Evolutionary conservation across 2,329 filamentous ascomycete species (phyloP), one percentile per base, ranked within the genome.

Genomic region (Verticillium isaacii): DNA sequence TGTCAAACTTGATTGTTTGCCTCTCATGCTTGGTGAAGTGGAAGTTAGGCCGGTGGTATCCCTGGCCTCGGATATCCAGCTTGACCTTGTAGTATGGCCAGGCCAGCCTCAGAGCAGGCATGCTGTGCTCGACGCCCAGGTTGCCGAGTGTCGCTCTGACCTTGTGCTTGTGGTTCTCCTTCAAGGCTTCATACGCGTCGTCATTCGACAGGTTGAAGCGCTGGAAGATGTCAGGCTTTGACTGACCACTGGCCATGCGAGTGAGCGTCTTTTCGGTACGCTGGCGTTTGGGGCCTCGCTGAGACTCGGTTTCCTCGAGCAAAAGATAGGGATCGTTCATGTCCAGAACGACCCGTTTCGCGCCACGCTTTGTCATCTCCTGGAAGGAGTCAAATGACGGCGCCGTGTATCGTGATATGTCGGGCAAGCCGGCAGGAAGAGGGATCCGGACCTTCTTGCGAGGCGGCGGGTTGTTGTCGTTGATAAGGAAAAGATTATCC

Each of bases 161-260:
- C 76, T 97, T 98, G 82, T 92, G 93, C 77, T 96, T 92, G 71
- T 96, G 93, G 71, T 97, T 98, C 75, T 97, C 93, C 76, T 98
- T 98, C 55, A 99, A 85, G 63, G 93, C 87, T 71, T 98, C 93
- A 73, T 99, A 99, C 1, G 93, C 93, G 63, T 95, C 90, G 70
- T 99, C 95, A 66, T 98, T 98, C 34, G 93, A 97, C 62, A 96
- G 91, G 72, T 98, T 98, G 82, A 97, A 99, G 52, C 94, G 89
- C 67, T 89, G 86, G 41, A 86, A 86, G 39, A 97, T 83, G 61
- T 91, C 88, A 60, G 89, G 90, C 3, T 88, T 87, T 52, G 92
- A 78, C 58, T 87, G 89, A 17, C 88, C 86, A 61, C 86, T 89
- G 8, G 85, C 86, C 79, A 87, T 88, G 65, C 84, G 88, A 75